phyloP scores from a whole-genome alignment of 441 rosid genomes.

The Lepidium campestre region DNA sequence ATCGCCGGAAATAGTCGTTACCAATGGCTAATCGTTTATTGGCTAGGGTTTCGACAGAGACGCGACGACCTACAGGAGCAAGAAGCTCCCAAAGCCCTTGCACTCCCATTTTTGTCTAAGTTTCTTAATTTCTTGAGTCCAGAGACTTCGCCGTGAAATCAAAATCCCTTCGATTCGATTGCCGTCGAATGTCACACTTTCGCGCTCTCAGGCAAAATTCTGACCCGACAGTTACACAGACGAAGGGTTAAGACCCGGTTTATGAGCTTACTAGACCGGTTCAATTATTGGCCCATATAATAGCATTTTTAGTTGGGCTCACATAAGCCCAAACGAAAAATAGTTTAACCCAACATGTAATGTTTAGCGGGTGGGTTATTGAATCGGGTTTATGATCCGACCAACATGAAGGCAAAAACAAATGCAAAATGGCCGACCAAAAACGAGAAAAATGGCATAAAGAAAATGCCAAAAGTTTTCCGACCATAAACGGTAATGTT shows the following conservation, averaged over 20 bases:
- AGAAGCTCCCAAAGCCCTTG: constrained; percentile 95
- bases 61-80: constrained; percentile 94
- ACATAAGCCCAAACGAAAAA: neutral
- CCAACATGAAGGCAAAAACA: neutral
- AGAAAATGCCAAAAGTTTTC: neutral
- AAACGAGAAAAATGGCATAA: neutral
- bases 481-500: neutral
- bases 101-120: constrained; percentile 53
- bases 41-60: constrained; percentile 88
- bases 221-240: neutral
- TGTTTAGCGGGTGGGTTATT: neutral
- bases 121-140: neutral
- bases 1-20: constrained; percentile 12
- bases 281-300: neutral
- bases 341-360: neutral
- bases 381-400: neutral
- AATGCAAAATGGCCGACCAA: constrained; percentile 11
- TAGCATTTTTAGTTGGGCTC: neutral
- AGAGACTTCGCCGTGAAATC: neutral
- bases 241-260: neutral
- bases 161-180: neutral
- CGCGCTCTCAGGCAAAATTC: neutral
- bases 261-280: neutral
- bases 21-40: constrained; percentile 88
- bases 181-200: neutral